Evolutionary conservation across 2,329 filamentous ascomycete genomes (phyloP), one percentile per base, ranked within the genome.

Genomic region (Thelonectria olida): DNA sequence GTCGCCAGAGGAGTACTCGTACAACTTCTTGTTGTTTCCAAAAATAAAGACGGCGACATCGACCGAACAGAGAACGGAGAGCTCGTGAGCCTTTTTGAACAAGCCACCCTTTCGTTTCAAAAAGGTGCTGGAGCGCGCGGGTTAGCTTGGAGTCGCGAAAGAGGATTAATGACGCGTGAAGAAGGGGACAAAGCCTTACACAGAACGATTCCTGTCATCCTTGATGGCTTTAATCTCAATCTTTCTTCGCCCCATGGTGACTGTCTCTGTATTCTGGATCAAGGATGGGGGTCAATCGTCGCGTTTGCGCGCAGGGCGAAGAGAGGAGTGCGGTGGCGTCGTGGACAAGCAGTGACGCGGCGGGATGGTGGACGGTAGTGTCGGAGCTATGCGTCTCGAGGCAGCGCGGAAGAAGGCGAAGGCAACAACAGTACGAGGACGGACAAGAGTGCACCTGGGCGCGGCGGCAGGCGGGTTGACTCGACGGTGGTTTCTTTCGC

Each of bases 221-320:
- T 97, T 97, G 85, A 98, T 98, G 72, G 95, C 93, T 82, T 97
- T 97, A 85, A 99, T 98, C 84, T 98, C 96, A 77, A 99, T 99
- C 88, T 99, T 99, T 86, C 96, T 90, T 80, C 96, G 90, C 79
- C 96, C 96, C 96, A 99, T 99, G 53, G 47, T 75, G 65, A 67
- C 51, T 58, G 52, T 31, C 52, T 58, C 56, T 67, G 52, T 53
- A 47, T 55, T 20, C 64, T 31, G 58, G 56, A 22, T 54, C 59
- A 65, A 60, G 58, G 49, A 54, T 22, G 60, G 49, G 51, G 56
- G 61, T 38, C 50, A 36, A 49, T 17, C 31, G 54, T 68, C 66
- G 66, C 63, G 63, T 64, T 65, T 70, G 49, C 58, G 69, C 58
- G 64, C 64, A 65, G 65, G 64, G 62, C 58, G 57, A 52, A 48